Conservation (phyloP, 805 yeast species). For the Ogataea trehalophila region DNA sequence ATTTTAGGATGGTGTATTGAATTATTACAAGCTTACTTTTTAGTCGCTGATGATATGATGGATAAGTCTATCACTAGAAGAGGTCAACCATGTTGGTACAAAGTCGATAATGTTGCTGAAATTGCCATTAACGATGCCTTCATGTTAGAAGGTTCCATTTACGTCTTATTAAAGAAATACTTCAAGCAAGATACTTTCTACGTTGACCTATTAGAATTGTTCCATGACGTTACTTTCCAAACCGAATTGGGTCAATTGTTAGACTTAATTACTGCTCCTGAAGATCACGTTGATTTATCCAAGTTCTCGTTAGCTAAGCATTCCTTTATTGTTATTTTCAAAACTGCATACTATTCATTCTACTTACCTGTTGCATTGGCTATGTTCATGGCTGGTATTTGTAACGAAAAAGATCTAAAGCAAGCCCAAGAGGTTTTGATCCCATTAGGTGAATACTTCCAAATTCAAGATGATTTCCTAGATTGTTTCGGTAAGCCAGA, state of each 20-base stretch:
- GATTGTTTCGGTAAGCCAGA: conserved; percentile 98
- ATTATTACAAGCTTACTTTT: conserved; percentile 90
- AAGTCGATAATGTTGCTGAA: conserved; percentile 70
- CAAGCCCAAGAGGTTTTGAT: conserved; percentile 85
- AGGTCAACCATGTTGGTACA: conserved; percentile 99
- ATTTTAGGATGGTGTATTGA: conserved; percentile 95
- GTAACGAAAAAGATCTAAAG: conserved; percentile 65
- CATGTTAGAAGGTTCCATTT: conserved; percentile 93
- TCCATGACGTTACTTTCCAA: conserved; percentile 96
- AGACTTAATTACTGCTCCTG: conserved; percentile 96
- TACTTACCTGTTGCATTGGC: conserved; percentile 97
- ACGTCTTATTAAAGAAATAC: conserved; percentile 81
- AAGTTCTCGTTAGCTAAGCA: conserved; percentile 87
- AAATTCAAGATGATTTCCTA: conserved; percentile 94
- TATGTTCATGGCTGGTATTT: conserved; percentile 85
- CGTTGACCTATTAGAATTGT: conserved; percentile 83
- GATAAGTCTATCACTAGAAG: conserved; percentile 94
- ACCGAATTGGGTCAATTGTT: conserved; percentile 96
- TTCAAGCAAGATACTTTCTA: conserved; percentile 80
- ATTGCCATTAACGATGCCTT: conserved; percentile 97
- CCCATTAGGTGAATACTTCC: conserved; percentile 97
- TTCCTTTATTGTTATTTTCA: conserved; percentile 90
- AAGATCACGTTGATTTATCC: conserved; percentile 82
- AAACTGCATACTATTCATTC: conserved; percentile 96
- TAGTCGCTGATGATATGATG: conserved; percentile 99